Percentiles rank a stretch among this genome's conserved stretches.
Conservation (phyloP, 1,139 yeast species). For the Saccharomyces pastorianus region DNA sequence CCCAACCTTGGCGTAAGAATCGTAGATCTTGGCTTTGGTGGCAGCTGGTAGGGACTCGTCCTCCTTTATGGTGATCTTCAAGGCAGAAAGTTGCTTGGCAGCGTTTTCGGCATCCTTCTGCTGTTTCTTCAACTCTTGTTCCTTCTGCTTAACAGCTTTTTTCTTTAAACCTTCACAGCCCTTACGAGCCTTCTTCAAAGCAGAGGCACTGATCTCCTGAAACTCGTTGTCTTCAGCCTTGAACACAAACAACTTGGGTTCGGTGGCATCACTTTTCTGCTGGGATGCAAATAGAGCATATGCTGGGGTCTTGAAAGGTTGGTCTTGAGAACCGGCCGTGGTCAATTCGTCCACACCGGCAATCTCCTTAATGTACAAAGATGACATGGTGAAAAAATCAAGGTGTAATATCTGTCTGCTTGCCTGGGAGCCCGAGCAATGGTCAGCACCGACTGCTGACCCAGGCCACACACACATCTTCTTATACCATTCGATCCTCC, state of each 20-base stretch:
- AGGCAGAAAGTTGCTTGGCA: slow-evolving; percentile 65
- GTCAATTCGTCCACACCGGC: slow-evolving; percentile 56
- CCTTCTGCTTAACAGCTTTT: slow-evolving; percentile 75
- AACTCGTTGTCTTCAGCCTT: slow-evolving; percentile 60
- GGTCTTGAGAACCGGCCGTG: slow-evolving; percentile 50
- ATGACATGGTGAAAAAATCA: not conserved
- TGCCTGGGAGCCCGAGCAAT: not conserved
- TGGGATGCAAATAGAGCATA: slow-evolving; percentile 54
- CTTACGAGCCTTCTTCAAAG: slow-evolving; percentile 91
- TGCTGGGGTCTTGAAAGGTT: slow-evolving; percentile 78
- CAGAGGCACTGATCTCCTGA: slow-evolving; percentile 81
- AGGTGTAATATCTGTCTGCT: not conserved
- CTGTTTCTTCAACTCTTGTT: slow-evolving; percentile 53
- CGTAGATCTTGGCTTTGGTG: slow-evolving; percentile 53
- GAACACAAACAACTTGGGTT: slow-evolving; percentile 55
- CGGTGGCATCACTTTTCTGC: slow-evolving; percentile 29
- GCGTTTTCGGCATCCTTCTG: slow-evolving; percentile 57
- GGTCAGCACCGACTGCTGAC: too few relatives aligned
- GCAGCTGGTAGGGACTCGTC: slow-evolving; percentile 70
- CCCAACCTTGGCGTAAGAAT: slow-evolving; percentile 44
- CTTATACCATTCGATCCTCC: not conserved
- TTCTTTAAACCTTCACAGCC: slow-evolving; percentile 89
- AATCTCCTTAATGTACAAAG: slow-evolving; percentile 12
- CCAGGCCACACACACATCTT: not conserved
- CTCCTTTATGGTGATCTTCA: slow-evolving; percentile 65